A percentile compares a stretch with the other conserved stretches of the same genome.
Evolutionary conservation across 805 yeast genomes (phyloP).

Genomic region (Yueomyces sp.): DNA sequence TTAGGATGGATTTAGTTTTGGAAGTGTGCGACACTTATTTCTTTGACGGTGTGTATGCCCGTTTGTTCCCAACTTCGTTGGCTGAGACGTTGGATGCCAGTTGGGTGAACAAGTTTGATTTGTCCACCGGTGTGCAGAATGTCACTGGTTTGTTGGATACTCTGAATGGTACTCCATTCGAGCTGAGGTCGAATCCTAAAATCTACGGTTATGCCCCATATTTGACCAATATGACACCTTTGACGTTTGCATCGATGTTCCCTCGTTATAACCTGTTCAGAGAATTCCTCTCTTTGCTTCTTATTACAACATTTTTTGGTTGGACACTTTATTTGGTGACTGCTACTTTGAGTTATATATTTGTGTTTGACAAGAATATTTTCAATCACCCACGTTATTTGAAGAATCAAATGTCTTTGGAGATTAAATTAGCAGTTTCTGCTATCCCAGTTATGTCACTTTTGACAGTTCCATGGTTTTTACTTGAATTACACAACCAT

Average conservation of each 20-base stretch:
- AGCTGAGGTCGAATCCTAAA: constrained; percentile 21
- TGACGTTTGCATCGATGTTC: constrained; percentile 53
- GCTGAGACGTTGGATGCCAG: constrained; percentile 23
- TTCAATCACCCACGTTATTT: constrained; percentile 93
- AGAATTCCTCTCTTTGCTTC: constrained; percentile 51
- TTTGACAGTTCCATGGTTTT: constrained; percentile 82
- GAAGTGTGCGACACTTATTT: constrained; percentile 64
- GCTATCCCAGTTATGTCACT: constrained; percentile 86
- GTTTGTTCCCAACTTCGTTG: constrained; percentile 45
- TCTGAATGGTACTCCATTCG: constrained; percentile 6
- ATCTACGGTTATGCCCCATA: constrained; percentile 51
- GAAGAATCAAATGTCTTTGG: constrained; percentile 83
- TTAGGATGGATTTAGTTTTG: constrained; percentile 74
- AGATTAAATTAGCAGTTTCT: constrained; percentile 61
- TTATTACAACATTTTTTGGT: constrained; percentile 71
- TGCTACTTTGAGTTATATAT: constrained; percentile 64
- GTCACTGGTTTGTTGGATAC: constrained; percentile 12
- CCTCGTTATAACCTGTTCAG: constrained; percentile 63
- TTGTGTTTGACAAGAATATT: constrained; percentile 75
- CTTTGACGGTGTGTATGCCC: constrained; percentile 66
- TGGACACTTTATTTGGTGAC: constrained; percentile 65
- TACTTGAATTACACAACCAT: constrained; percentile 71
- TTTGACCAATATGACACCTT: constrained; percentile 41
- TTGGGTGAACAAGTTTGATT: constrained; percentile 9
- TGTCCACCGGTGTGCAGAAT: constrained; percentile 16